Base-by-base conservation (phyloP, 805 yeast genomes). In the Clavispora asparagi region DNA sequence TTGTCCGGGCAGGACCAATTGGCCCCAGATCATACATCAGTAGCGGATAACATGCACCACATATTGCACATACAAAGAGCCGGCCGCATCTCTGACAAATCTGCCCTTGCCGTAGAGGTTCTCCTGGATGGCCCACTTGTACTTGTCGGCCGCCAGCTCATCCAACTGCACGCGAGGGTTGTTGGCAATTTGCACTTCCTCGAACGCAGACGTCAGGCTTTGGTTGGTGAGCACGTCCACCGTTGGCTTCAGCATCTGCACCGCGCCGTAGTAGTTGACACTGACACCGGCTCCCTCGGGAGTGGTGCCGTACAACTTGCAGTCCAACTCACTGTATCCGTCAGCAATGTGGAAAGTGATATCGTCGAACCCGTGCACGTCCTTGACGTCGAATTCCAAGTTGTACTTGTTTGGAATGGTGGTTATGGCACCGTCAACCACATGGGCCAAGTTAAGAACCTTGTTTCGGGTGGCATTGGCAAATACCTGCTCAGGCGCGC, bases 101-200 rank as follows among this genome's bases (percentile, higher is more conserved):
- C 83, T 71, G 30, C 88, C 87, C 58, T 74, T 78, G 17, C 85
- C 87, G 19, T 79, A 41, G 46, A 80, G 67, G 52, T 71, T 76
- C 58, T 75, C 73, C 40, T 63, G 58, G 38, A 65, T 51, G 14
- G 74, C 73, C 88, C 88, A 82, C 51, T 68, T 59, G 56, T 61
- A 65, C 53, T 75, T 77, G 13, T 64, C 73, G 35, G 64, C 71
- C 33, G 71, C 69, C 19, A 58, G 62, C 12, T 65, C 71, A 49
- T 71, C 78, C 16, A 79, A 59, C 40, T 59, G 55, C 51, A 79
- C 64, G 12, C 56, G 59, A 19, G 84, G 83, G 56, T 68, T 75
- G 53, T 65, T 64, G 14, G 79, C 71, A 43, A 79, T 67, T 51
- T 79, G 78, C 8, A 76, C 71, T 31, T 79, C 79, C 16, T 68